A percentile compares a stretch with the other conserved stretches of the same genome.
Conservation (phyloP, 805 yeast species). For the Saturnispora zaruensis region DNA sequence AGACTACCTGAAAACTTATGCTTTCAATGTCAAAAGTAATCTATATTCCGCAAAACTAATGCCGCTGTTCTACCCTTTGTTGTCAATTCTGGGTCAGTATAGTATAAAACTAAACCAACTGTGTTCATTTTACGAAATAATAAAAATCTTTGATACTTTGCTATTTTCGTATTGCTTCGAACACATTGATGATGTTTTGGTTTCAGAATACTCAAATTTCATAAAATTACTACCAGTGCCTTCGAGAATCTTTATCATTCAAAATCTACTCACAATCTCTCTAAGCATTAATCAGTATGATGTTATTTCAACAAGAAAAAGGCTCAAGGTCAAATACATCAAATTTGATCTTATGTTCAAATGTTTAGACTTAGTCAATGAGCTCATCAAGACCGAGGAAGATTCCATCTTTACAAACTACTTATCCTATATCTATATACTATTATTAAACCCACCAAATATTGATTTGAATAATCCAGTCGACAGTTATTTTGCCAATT, state of each 20-base stretch:
- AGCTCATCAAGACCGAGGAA: background rate
- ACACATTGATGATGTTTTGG: background rate
- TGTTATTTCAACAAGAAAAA: conserved; percentile 1
- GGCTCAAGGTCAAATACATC: background rate
- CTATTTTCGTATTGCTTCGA: background rate
- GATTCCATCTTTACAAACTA: background rate
- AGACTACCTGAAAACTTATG: background rate
- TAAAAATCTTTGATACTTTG: background rate
- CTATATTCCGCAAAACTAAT: background rate
- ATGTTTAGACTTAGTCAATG: background rate
- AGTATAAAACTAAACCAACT: background rate
- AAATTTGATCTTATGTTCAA: background rate
- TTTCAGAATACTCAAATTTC: background rate
- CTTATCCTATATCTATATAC: background rate
- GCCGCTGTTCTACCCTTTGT: background rate
- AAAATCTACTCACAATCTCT: background rate
- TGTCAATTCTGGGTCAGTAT: background rate
- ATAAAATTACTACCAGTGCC: background rate
- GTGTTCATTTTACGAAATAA: background rate
- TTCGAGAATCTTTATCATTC: background rate
- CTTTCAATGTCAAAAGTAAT: background rate
- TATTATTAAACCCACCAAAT: conserved; percentile 4
- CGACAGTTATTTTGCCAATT: background rate
- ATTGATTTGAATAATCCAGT: background rate
- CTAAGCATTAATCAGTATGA: background rate